Conservation (phyloP, 1,139 yeast genomes). For the Suhomyces terraborum region DNA sequence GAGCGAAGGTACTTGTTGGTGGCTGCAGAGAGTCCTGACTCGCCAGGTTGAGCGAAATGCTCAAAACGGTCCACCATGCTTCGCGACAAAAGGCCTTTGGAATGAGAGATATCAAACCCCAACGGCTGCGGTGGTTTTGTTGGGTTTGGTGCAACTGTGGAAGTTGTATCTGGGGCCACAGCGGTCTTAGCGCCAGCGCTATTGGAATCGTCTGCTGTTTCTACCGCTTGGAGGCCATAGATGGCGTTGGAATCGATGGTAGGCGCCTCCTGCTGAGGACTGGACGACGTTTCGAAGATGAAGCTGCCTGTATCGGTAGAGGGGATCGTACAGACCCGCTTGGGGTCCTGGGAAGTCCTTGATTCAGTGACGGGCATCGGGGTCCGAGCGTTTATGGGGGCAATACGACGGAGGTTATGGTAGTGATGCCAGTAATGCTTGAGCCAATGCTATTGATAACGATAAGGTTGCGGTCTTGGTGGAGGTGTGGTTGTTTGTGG, state of each 20-base stretch:
- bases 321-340: conserved; percentile 5
- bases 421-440: background rate
- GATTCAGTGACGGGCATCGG: conserved; percentile 16
- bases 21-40: conserved; percentile 15
- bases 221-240: background rate
- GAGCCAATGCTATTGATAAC: background rate
- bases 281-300: conserved; percentile 8
- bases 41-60: background rate
- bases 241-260: conserved; percentile 5
- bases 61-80: conserved; percentile 1
- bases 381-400: background rate
- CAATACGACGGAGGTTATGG: background rate
- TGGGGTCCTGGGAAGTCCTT: conserved; percentile 11
- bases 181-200: background rate
- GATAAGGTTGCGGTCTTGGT: too few species aligned
- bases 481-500: too few species aligned
- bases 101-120: conserved; percentile 2
- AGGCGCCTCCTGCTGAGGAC: conserved; percentile 1
- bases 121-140: background rate
- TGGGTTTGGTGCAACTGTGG: too few species aligned
- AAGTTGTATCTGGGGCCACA: background rate
- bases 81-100: conserved; percentile 4
- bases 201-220: background rate
- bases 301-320: conserved; percentile 2
- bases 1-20: conserved; percentile 54